Evolutionary conservation across 108 stramenopile species (phyloP).

Genomic region (Epithemia pelagica): DNA sequence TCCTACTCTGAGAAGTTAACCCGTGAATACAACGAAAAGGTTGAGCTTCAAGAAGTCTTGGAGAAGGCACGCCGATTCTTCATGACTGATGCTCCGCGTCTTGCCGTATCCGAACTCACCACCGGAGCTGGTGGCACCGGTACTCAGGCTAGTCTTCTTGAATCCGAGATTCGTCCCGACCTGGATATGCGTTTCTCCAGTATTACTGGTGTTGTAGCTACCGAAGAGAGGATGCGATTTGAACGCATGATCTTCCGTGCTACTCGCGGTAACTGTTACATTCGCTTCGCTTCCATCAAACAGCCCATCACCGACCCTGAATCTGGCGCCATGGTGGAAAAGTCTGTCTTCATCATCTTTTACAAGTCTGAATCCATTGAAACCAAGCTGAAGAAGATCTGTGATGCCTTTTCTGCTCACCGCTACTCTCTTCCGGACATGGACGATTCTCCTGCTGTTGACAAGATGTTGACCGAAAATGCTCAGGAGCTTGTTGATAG

Average conservation of each 20-base stretch:
- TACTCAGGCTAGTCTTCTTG: slow-evolving; percentile 42
- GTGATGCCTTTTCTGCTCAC: slow-evolving; percentile 92
- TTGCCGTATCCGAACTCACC: slow-evolving; percentile 65
- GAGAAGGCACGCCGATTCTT: slow-evolving; percentile 91
- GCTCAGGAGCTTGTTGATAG: slow-evolving; percentile 84
- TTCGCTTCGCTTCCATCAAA: slow-evolving; percentile 92
- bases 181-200: slow-evolving; percentile 93
- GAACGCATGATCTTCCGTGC: slow-evolving; percentile 97
- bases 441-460: slow-evolving; percentile 82
- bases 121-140: slow-evolving; percentile 18
- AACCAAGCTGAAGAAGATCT: slow-evolving; percentile 94
- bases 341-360: slow-evolving; percentile 96
- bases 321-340: slow-evolving; percentile 69
- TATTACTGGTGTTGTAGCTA: slow-evolving; percentile 90
- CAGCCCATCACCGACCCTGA: slow-evolving; percentile 85
- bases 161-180: slow-evolving; percentile 59
- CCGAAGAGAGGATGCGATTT: slow-evolving; percentile 87
- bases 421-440: slow-evolving; percentile 92
- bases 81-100: slow-evolving; percentile 82
- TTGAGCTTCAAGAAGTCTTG: slow-evolving; percentile 92
- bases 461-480: slow-evolving; percentile 81
- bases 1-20: slow-evolving; percentile 91
- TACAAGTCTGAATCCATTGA: slow-evolving; percentile 93
- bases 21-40: slow-evolving; percentile 94
- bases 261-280: slow-evolving; percentile 94